Base-by-base conservation (phyloP, 805 yeast species). In the Schwanniomyces vanrijiae region DNA sequence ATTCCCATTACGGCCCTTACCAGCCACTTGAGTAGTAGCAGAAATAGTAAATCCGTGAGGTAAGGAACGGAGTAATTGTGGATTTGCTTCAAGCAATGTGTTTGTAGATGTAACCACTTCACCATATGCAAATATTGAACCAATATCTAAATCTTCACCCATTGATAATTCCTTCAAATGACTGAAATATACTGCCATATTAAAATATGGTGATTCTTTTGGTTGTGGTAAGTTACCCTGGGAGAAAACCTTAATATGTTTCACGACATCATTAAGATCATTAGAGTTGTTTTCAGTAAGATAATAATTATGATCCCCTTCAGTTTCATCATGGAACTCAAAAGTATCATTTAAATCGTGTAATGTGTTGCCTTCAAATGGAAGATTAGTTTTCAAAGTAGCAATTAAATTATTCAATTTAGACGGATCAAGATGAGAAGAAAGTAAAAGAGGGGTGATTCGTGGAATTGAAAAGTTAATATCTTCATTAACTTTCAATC, bases 1-100 rank as follows among this genome's bases (percentile, higher is more conserved):
- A 54, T 94, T 94, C 1, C 94, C 95, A 13, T 97, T 96, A 47
- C 99, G 80, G 2, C 99, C 99, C 42, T 92, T 76, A 1, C 99
- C 99, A 0, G 90, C 79, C 1, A 89, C 84, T 64, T 94, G 99
- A 3, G 86, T 80, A 1, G 91, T 84, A 0, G 96, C 97, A 3
- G 83, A 76, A 9, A 84, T 64, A 1, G 82, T 72, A 9, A 83
- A 77, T 0, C 96, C 96, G 22, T 82, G 75, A 0, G 96, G 96
- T 22, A 88, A 62, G 29, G 69, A 58, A 6, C 75, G 67, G 46
- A 92, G 64, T 31, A 89, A 60, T 10, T 71, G 60, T 40, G 81
- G 76, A 64, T 94, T 94, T 37, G 78, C 75, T 59, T 92, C 96
- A 54, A 94, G 70, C 59, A 92, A 68, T 0, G 88, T 78, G 45